Base-by-base conservation (phyloP, 306 rosid species). In the Mucuna pruriens region DNA sequence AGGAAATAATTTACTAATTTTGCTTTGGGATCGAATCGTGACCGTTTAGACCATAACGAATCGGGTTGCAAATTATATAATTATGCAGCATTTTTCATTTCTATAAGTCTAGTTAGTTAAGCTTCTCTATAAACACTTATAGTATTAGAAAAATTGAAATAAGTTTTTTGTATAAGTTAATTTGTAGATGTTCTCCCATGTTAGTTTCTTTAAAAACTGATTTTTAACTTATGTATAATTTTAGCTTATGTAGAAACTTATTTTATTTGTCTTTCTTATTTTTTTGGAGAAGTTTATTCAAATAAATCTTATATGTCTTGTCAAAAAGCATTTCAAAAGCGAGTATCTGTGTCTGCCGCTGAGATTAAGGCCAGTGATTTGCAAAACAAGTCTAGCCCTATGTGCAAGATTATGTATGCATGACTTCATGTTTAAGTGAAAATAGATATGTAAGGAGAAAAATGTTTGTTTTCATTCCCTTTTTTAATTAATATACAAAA, bases 21-120 rank as follows among this genome's bases (percentile, higher is more conserved):
- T 60, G n/a, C 4, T 25, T 11, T 16, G 70, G 42, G 76, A 60
- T 34, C 36, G 26, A 64, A 17, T 36, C 34, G 4, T 65, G 17
- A 5, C 7, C 42, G 17, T 64, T 42, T 79, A 20, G 23, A 52
- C 25, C 54, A 17, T 7, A 19, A 51, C 15, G 25, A 68, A 69
- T 15, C 25, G 58, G 76, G 73, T 44, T 82, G 48, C 49, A 61
- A 69, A 76, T 62, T 36, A 20, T 52, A 25, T 20, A 22, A 38
- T 23, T 49, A 42, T 42, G 62, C 58, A 1, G 17, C 4, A n/a
- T n/a, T n/a, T n/a, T n/a, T n/a, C n/a, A n/a, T n/a, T n/a, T n/a
- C n/a, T n/a, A n/a, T n/a, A n/a, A n/a, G n/a, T n/a, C n/a, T n/a
- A n/a, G n/a, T n/a, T n/a, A n/a, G n/a, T n/a, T n/a, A n/a, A n/a